A percentile compares a stretch with the other conserved stretches of the same genome.
phyloP scores from a whole-genome alignment of 108 stramenopile species.

The Skeletonema menzelii region DNA sequence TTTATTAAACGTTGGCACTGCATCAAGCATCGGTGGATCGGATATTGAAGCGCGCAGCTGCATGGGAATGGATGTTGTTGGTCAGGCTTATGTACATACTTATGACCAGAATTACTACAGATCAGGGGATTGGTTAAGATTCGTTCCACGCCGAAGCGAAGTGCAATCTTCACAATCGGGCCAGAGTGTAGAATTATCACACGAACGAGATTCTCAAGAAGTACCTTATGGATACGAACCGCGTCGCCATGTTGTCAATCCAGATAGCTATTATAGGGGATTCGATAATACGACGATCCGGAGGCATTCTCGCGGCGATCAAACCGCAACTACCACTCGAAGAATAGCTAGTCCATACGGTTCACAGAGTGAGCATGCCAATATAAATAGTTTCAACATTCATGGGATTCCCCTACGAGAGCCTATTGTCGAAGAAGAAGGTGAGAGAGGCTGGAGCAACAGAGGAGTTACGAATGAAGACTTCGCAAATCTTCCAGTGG shows the following conservation, averaged over 20 bases:
- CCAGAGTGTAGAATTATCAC: neutral
- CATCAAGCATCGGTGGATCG: neutral
- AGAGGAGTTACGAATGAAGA: neutral
- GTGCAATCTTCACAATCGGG: neutral
- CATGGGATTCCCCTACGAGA: neutral
- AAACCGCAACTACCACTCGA: conserved; percentile 1
- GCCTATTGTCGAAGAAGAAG: conserved; percentile 36
- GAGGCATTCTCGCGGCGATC: conserved; percentile 5
- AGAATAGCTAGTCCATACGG: neutral
- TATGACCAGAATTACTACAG: conserved; percentile 1
- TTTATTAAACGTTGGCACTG: neutral
- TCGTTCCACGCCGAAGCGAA: neutral
- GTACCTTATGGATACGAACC: neutral
- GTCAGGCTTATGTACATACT: neutral
- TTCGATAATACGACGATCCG: conserved; percentile 41
- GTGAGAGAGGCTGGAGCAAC: neutral
- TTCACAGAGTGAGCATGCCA: neutral
- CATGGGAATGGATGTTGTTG: neutral
- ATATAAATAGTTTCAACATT: neutral
- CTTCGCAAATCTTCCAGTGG: neutral
- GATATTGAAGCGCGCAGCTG: neutral
- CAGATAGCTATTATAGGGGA: conserved; percentile 29
- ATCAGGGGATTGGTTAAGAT: conserved; percentile 3
- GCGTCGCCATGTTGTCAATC: neutral
- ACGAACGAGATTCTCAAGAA: neutral